These are phyloP conservation scores for Chlamydomonas schloesseri DNA, from an alignment of 139 green algal genomes.

Conservation along the genomic window DNA sequence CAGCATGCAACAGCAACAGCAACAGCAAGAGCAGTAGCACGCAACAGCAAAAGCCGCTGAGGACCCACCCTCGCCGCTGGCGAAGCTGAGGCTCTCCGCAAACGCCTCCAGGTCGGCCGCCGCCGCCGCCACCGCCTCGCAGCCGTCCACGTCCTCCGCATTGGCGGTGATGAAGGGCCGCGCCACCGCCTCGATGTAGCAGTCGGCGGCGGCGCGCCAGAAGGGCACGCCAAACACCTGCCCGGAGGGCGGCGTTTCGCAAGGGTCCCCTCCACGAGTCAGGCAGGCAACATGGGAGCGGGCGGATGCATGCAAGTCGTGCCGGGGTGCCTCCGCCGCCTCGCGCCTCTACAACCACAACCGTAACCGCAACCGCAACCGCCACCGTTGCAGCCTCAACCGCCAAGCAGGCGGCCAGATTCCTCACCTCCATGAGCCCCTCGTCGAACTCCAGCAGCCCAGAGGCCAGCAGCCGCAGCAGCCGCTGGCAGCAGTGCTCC, in stretches of 20 bases:
- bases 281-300: no score
- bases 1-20: no score
- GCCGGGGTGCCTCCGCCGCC: no score
- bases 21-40: no score
- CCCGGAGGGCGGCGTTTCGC: no score
- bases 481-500: conserved; percentile 36
- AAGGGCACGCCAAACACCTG: conserved; percentile 20
- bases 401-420: no score
- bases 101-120: conserved; percentile 36
- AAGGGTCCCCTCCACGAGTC: no score
- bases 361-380: no score
- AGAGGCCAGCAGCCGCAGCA: conserved; percentile 36
- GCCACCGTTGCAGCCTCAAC: no score
- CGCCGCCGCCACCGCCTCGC: conserved; percentile 28
- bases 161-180: conserved; percentile 34
- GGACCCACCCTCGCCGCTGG: conserved; percentile 5
- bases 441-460: conserved; percentile 35
- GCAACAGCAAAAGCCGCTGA: no score
- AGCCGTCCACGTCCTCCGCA: conserved; percentile 36
- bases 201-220: conserved; percentile 37
- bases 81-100: conserved; percentile 34
- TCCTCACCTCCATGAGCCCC: conserved; percentile 36
- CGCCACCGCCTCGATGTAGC: conserved; percentile 34
- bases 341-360: no score
- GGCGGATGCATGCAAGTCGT: no score